Evolutionary conservation across 164 flowering plant genomes (phyloP), one percentile per base, ranked within the genome.

Genomic region (Buxus sempervirens): DNA sequence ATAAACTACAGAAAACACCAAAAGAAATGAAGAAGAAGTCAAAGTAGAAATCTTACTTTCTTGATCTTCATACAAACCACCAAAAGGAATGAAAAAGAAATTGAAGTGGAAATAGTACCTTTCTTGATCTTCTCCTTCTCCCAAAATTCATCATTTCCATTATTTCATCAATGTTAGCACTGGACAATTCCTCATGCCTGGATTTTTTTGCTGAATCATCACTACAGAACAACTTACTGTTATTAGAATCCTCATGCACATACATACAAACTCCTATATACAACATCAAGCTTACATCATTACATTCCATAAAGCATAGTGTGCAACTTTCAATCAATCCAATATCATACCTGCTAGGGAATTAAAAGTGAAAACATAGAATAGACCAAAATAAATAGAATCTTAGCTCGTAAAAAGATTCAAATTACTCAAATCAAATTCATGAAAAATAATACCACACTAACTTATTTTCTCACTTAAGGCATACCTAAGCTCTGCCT

Each of bases 111-210:
- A 54, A 36, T 15, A 27, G 54, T 65, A 87, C 92, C 90, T 87
- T 82, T 63, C 80, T 78, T 14, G 79, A 75, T 72, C 70, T 85
- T 69, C 81, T 82, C 10, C 83, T 67, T 41, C 15, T 26, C 51
- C 85, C 82, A 65, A 41, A 77, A 66, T 69, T 79, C 88, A 88
- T 80, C 9, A 68, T 69, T 71, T 84, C 88, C 88, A 78, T 78
- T 49, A 91, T 73, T 70, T 84, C 91, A 42, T 85, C 87, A 66
- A 79, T 55, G 70, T 64, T 73, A 63, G 81, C 82, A 64, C 74
- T 80, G 72, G 70, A 54, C 32, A 58, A 45, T 53, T 81, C 86
- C 28, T 87, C 92, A 20, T 58, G 66, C 70, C 85, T 78, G 0
- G 76, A 63, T 78, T 79, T 84, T 85, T 88, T 83, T 24, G 76